Evolutionary conservation across 805 yeast species (phyloP).

Genomic region (Sugiyamaella marilandica): DNA sequence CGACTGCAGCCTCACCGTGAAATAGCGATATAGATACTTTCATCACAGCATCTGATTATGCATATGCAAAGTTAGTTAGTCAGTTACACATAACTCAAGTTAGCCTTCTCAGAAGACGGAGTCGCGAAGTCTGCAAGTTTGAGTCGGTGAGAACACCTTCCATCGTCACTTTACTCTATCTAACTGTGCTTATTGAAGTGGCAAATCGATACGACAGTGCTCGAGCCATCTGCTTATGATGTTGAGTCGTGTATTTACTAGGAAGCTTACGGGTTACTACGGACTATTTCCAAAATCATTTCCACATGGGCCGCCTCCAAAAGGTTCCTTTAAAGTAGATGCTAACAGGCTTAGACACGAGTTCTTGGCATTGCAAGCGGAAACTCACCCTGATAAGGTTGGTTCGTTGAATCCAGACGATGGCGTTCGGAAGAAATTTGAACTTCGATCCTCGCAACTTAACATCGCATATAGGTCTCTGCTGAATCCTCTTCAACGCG

Average conservation of each 20-base stretch:
- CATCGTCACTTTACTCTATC: too few relatives aligned
- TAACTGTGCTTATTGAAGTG: too few relatives aligned
- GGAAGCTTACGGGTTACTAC: constrained; percentile 39
- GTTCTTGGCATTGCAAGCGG: constrained; percentile 65
- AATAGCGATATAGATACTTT: too few relatives aligned
- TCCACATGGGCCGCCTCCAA: constrained; percentile 59
- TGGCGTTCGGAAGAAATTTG: constrained; percentile 25
- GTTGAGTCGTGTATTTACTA: neutral
- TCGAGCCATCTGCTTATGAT: neutral
- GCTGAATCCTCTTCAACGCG: constrained; percentile 63
- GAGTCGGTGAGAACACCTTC: too few relatives aligned
- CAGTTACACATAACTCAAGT: too few relatives aligned
- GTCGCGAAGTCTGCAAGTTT: too few relatives aligned
- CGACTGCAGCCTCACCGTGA: too few relatives aligned
- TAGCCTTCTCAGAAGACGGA: too few relatives aligned
- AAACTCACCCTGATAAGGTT: constrained; percentile 74
- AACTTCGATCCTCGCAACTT: constrained; percentile 47
- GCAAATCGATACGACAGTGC: too few relatives aligned
- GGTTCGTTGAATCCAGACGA: constrained; percentile 24
- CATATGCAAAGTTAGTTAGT: too few relatives aligned
- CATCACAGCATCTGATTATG: too few relatives aligned
- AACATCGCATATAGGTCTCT: constrained; percentile 76
- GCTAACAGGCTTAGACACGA: constrained; percentile 59
- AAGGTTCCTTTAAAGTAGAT: constrained; percentile 56
- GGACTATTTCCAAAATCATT: constrained; percentile 71